Percentiles rank a stretch among this genome's conserved stretches.
phyloP scores from a whole-genome alignment of 305 asterid genomes.

The Fraxinus velutina region DNA sequence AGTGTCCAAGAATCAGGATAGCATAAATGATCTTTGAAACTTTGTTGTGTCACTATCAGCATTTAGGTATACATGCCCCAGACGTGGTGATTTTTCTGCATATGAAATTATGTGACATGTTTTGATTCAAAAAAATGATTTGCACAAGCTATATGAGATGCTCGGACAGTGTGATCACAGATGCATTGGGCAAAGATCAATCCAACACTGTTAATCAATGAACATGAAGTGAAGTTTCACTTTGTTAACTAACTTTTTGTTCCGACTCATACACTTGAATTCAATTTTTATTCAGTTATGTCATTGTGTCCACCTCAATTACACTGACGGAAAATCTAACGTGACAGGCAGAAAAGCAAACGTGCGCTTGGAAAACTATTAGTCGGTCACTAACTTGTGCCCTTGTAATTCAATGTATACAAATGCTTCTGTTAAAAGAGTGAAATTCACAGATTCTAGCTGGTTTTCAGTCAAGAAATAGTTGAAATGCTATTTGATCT shows the following conservation, averaged over 20 bases:
- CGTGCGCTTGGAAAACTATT: background rate
- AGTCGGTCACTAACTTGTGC: background rate
- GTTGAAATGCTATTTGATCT: background rate
- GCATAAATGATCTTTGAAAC: background rate
- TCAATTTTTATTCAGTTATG: background rate
- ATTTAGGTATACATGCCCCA: background rate
- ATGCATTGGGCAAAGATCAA: background rate
- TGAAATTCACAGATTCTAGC: background rate
- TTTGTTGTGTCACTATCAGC: background rate
- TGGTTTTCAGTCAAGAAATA: background rate
- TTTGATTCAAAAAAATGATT: background rate
- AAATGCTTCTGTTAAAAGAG: background rate
- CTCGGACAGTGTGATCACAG: background rate
- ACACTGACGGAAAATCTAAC: background rate
- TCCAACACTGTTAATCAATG: background rate
- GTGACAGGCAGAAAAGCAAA: background rate
- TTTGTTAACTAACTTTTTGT: background rate
- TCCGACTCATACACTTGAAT: background rate
- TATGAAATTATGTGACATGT: background rate
- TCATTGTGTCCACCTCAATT: background rate
- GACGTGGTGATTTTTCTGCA: background rate
- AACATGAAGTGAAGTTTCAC: background rate
- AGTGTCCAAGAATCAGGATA: background rate
- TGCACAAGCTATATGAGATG: background rate
- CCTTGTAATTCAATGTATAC: background rate